These are phyloP conservation scores for Dendrostoma leiphaemia DNA, from an alignment of 2,329 filamentous ascomycete genomes.

Conservation along the genomic window DNA sequence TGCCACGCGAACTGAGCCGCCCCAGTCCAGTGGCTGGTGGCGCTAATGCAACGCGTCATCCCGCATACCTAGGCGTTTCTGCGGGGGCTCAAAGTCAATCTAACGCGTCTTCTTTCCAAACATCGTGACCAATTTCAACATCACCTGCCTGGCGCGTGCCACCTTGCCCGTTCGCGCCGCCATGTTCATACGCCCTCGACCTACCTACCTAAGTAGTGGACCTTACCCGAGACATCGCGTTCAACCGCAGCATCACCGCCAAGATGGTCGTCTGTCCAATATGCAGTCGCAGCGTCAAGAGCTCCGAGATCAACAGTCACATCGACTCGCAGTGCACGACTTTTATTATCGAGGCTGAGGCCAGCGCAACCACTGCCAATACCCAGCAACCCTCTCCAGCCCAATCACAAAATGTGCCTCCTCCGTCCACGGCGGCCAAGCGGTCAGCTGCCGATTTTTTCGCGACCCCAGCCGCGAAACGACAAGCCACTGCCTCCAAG, in stretches of 20 bases:
- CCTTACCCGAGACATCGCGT: background rate
- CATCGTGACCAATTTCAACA: no score
- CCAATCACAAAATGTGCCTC: slow-evolving; percentile 15
- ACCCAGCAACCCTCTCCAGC: background rate
- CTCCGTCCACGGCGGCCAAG: slow-evolving; percentile 46
- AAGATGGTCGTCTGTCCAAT: slow-evolving; percentile 73
- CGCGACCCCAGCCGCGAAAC: slow-evolving; percentile 58
- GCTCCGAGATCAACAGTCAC: slow-evolving; percentile 80
- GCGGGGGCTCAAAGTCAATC: no score
- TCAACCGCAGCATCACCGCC: background rate
- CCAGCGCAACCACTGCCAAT: slow-evolving; percentile 31
- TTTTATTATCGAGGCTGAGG: slow-evolving; percentile 57
- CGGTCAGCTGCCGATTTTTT: slow-evolving; percentile 59
- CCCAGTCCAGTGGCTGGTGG: no score
- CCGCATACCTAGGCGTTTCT: no score
- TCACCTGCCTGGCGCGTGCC: no score
- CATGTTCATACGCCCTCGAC: background rate
- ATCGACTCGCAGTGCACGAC: slow-evolving; percentile 79
- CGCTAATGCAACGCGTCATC: no score
- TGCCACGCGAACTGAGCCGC: no score
- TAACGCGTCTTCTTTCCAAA: no score
- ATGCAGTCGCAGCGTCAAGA: slow-evolving; percentile 70
- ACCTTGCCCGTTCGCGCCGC: no score
- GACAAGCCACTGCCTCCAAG: slow-evolving; percentile 39
- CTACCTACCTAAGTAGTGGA: no score